Conservation (phyloP, 1,284 basidiomycete genomes). For the Sphagnurus paluster region DNA sequence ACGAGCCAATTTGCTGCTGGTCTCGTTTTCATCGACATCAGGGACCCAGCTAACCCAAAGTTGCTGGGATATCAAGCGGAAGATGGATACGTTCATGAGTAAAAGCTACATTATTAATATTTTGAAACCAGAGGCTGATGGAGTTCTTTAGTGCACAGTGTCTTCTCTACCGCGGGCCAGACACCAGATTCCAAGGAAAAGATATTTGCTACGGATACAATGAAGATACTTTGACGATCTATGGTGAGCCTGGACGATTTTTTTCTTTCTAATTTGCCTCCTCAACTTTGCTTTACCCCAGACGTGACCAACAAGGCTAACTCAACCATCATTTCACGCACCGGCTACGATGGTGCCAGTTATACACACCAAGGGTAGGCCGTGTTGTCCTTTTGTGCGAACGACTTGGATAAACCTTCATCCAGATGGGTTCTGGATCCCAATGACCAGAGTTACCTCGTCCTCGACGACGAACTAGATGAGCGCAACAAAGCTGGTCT, state of each 20-base stretch:
- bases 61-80: constrained; percentile 23
- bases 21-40: constrained; percentile 27
- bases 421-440: constrained; percentile 11
- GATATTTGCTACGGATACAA: constrained; percentile 28
- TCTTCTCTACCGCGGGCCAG: constrained; percentile 23
- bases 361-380: constrained; percentile 28
- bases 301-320: constrained; percentile 23
- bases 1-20: constrained; percentile 14
- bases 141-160: constrained; percentile 20
- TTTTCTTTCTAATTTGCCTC: neutral
- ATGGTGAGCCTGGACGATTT: neutral
- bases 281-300: neutral
- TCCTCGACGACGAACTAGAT: constrained; percentile 30
- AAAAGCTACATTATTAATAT: constrained; percentile 3
- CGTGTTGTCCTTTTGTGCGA: neutral
- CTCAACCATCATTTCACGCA: constrained; percentile 23
- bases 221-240: constrained; percentile 26
- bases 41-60: constrained; percentile 26
- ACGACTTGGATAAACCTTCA: neutral
- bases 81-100: constrained; percentile 32
- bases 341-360: constrained; percentile 22
- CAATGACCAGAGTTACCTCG: constrained; percentile 22
- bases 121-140: neutral
- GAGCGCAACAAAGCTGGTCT: constrained; percentile 21
- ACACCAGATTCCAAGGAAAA: constrained; percentile 19